Evolutionary conservation across 2,329 filamentous ascomycete species (phyloP), one percentile per base, ranked within the genome.

Genomic region (Grosmannia penicillata): DNA sequence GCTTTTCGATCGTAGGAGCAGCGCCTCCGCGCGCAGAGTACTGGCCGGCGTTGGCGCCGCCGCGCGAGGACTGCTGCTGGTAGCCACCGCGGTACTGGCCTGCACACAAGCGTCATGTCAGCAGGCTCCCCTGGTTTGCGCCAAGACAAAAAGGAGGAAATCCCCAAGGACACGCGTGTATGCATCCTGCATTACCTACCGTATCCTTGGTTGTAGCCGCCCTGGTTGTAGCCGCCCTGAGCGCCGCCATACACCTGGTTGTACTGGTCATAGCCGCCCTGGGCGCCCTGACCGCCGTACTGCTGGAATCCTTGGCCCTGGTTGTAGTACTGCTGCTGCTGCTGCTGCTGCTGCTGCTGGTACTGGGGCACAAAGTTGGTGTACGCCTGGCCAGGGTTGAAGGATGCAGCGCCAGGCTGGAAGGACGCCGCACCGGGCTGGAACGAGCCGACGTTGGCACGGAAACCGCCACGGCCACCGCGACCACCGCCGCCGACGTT

Each of bases 391-490:
- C 48, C 48, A 8, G 81, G 48, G 23, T 45, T 46, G 57, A 87
- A 89, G 18, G 71, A 58, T 45, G 74, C 63, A 25, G 80, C 81
- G 36, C 73, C 75, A 15, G 83, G 84, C 34, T 78, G 74, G 63
- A 93, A 91, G n/a, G 71, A 58, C 45, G 74, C 63, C 25, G 80
- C 81, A 36, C 73, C 75, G 15, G 83, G 84, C 34, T 78, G 74
- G 63, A 93, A 91, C 17, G 78, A 68, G 42, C 74, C 63, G 41
- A 75, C 77, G 43, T 73, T 76, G 11, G 78, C 77, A 10, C 68
- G 69, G 66, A 86, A 86, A 46, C 42, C 40, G 13, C 44, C 38
- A 13, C 43, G 22, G 1, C 40, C 40, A 15, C 36, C 39, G 18
- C 38, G 34, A 30, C 42, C 41, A 10, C 45, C 33, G 5, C 42